Evolutionary conservation across 2,329 filamentous ascomycete genomes (phyloP), one percentile per base, ranked within the genome.

Genomic region (Trichoderma sp.): DNA sequence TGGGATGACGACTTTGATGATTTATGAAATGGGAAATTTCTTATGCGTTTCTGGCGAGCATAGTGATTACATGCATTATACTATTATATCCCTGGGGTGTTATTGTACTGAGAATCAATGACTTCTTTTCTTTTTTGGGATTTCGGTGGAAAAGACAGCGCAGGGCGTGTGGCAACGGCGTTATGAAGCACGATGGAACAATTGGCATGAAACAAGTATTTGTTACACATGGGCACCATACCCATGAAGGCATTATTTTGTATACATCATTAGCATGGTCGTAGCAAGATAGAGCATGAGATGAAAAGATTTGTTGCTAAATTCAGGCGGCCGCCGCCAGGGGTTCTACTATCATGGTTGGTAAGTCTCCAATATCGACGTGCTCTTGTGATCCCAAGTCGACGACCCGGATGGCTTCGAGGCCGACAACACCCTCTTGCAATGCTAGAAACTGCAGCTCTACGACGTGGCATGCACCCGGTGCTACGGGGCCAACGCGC

Each of bases 341-440:
- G 26, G 80, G 78, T 72, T 84, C 81, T 17, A 91, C 85, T 68
- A 93, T 81, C 75, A 94, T 88, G 58, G 87, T 89, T 0, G 93
- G 93, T 74, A 96, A 79, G 73, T 95, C 91, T 73, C 88, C 86
- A 69, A 95, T 90, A 79, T 95, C 92, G 4, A 93, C 90, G 77
- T 92, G 91, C 81, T 95, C 92, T 77, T 93, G 90, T 39, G 88
- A 92, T 26, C 85, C 88, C 72, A 95, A 79, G 79, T 96, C 93
- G 4, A 95, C 85, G 1, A 95, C 88, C 64, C 92, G 85, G 23
- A 95, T 85, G 3, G 90, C 90, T 75, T 95, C 93, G 3, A 95
- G 80, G n/a, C 87, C 86, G 34, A 93, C 85, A 36, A 93, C 86
- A 0, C 93, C 93, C 62, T 88, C 85, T 68, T 84, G 83, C 67